phyloP scores from a whole-genome alignment of 805 yeast genomes.

The Candida golubevii region DNA sequence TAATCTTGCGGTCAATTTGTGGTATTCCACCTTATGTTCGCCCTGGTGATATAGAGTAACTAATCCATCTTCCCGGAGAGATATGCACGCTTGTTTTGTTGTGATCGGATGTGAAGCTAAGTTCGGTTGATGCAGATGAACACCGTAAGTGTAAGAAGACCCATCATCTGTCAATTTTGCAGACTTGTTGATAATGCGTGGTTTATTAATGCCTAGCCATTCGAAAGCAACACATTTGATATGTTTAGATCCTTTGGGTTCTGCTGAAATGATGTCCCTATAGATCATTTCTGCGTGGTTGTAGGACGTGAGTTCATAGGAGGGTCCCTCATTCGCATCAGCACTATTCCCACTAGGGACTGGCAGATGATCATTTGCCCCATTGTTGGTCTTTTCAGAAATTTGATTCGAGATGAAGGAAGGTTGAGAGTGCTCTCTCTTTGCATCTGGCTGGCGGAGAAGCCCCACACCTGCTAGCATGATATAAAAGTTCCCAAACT shows the following conservation, averaged over 20 bases:
- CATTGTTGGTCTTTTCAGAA: neutral
- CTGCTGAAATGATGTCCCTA: conserved; percentile 30
- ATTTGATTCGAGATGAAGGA: neutral
- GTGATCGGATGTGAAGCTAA: conserved; percentile 67
- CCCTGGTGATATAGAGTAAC: conserved; percentile 60
- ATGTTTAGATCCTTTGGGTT: conserved; percentile 8
- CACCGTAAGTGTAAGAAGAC: conserved; percentile 46
- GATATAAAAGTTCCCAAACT: conserved; percentile 53
- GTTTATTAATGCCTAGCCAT: conserved; percentile 76
- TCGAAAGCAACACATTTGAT: conserved; percentile 43
- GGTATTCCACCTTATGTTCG: conserved; percentile 56
- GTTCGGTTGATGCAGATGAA: conserved; percentile 53
- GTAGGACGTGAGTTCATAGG: conserved; percentile 40
- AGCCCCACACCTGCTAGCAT: conserved; percentile 41
- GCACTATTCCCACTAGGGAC: neutral
- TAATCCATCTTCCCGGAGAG: conserved; percentile 59
- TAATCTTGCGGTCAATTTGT: conserved; percentile 30
- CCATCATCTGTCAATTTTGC: conserved; percentile 37
- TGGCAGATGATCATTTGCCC: neutral
- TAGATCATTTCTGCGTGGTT: conserved; percentile 47
- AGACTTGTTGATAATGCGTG: conserved; percentile 55
- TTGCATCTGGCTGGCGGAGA: conserved; percentile 8
- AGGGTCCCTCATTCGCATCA: conserved; percentile 24
- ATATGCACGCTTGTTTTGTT: conserved; percentile 67
- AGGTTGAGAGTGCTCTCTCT: neutral